Percentiles rank a stretch among this genome's conserved stretches.
Conservation (phyloP, 2,329 filamentous ascomycete genomes). For the Sphaerostilbella broomeana region DNA sequence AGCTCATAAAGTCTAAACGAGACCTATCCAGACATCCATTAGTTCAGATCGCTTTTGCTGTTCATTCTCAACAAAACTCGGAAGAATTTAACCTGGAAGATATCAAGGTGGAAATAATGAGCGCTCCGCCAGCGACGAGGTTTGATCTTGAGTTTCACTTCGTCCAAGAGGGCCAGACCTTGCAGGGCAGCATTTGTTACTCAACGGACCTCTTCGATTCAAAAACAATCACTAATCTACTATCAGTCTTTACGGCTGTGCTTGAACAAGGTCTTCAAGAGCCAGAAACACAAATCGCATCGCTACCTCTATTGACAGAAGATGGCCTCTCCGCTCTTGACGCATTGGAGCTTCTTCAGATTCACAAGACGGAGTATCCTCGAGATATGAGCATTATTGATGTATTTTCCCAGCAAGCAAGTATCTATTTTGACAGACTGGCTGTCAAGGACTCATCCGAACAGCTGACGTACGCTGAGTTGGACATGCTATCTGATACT, state of each 20-base stretch:
- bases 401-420: constrained; percentile 17
- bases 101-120: constrained; percentile 8
- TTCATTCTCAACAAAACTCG: constrained; percentile 15
- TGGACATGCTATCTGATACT: constrained; percentile 16
- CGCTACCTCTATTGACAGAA: not conserved
- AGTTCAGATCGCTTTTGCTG: constrained; percentile 16
- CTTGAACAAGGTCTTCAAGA: constrained; percentile 13
- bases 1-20: constrained; percentile 5
- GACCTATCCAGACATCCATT: constrained; percentile 16
- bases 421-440: constrained; percentile 3
- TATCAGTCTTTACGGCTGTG: constrained; percentile 15
- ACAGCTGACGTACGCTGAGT: constrained; percentile 18
- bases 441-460: constrained; percentile 17
- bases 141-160: constrained; percentile 22
- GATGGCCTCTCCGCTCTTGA: not conserved
- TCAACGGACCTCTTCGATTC: constrained; percentile 16
- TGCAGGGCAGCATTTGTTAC: constrained; percentile 13
- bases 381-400: constrained; percentile 19
- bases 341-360: not conserved
- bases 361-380: constrained; percentile 11
- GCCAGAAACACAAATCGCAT: not conserved
- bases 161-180: constrained; percentile 10
- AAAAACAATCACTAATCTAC: constrained; percentile 15
- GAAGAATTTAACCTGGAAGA: constrained; percentile 12
- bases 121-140: not conserved